Evolutionary conservation across 2,329 filamentous ascomycete species (phyloP), one percentile per base, ranked within the genome.

Genomic region (Penicillium sp.): DNA sequence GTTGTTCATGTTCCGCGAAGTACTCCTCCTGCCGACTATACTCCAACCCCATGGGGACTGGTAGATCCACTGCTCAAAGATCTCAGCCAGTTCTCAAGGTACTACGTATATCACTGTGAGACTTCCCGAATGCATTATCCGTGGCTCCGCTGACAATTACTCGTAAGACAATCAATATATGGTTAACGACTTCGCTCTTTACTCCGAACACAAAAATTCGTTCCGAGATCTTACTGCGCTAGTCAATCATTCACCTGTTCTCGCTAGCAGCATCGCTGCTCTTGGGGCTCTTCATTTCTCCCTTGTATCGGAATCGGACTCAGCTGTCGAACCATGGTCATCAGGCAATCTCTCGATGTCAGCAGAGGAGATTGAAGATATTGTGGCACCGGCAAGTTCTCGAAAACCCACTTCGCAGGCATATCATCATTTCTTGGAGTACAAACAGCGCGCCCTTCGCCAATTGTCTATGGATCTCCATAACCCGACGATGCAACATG

Each of bases 201-300:
- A 81, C 64, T 76, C 81, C 31, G 67, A 73, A 31, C 72, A 75
- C 1, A 71, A 75, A 16, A 82, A 82, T 38, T 78, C 78, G 0
- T 80, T 80, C 54, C 77, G 79, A 33, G 76, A 80, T 52, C 71
- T 82, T 7, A 76, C 81, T 23, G 74, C 77, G 6, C 68, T 80
- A 46, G 76, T 78, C 15, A 72, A 72, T 21, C 71, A 73, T 23
- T 76, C 78, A 41, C 76, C 79, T 6, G 68, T 79, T 25, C 70
- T 82, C 11, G 70, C 79, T 27, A 72, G 81, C 41, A 75, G 79
- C 41, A 75, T 82, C 33, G 68, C 79, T 36, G 78, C 80, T 6
- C 78, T 77, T 50, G 78, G 78, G 1, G 79, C 79, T n/a, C 70
- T 79, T 40, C 79, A 81, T 60, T 80, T 68, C 72, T 74, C 73